These are phyloP conservation scores for Borealophlyctis nickersoniae DNA, from an alignment of 192 early-diverging fungal species.

Conservation along the genomic window DNA sequence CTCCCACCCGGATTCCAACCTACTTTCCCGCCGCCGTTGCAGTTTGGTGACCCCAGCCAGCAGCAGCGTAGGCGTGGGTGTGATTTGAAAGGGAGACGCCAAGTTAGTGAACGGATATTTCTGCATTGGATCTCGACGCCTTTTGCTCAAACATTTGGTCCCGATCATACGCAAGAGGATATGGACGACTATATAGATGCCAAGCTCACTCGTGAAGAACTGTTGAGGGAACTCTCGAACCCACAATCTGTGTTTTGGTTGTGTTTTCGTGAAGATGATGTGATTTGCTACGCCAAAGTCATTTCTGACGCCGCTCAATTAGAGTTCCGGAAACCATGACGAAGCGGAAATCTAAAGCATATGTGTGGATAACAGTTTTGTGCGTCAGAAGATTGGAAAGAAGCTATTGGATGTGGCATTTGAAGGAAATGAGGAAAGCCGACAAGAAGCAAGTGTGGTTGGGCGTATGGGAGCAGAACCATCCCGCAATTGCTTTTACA, in stretches of 20 bases:
- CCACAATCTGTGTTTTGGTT: constrained; percentile 9
- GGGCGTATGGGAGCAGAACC: constrained; percentile 12
- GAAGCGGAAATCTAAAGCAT: constrained; percentile 8
- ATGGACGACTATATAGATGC: not conserved
- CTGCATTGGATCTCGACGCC: no score
- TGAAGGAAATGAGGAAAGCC: not conserved
- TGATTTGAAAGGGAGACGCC: no score
- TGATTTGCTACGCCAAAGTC: constrained; percentile 2
- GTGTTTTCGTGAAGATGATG: not conserved
- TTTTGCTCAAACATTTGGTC: not conserved
- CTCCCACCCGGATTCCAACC: no score
- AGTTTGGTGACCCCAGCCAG: no score
- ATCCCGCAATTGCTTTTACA: constrained; percentile 3
- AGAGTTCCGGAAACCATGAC: not conserved
- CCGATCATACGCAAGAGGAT: not conserved
- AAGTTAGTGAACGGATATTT: no score
- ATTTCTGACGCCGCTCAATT: not conserved
- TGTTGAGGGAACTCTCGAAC: not conserved
- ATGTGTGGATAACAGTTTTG: not conserved
- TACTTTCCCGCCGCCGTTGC: no score
- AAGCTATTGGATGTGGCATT: not conserved
- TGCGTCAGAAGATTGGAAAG: constrained; percentile 3
- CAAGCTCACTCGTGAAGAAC: not conserved
- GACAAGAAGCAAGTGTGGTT: not conserved
- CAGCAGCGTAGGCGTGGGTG: no score